These are phyloP conservation scores for Volvox reticuliferus DNA, from an alignment of 139 green algal genomes.

Conservation along the genomic window DNA sequence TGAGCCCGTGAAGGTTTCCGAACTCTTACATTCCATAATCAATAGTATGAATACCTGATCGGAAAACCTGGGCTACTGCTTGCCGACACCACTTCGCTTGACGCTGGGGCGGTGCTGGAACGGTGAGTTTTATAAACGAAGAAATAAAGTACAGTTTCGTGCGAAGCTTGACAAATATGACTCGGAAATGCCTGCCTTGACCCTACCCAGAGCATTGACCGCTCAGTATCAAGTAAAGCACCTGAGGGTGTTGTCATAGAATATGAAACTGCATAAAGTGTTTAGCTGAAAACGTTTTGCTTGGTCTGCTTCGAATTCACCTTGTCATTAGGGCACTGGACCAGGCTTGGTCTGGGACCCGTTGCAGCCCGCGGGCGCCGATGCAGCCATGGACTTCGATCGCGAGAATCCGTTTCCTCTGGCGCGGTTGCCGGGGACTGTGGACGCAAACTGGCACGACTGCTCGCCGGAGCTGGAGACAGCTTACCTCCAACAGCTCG, in stretches of 20 bases:
- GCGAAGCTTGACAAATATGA: no score
- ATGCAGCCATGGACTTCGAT: slow-evolving; percentile 41
- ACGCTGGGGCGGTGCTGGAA: not conserved
- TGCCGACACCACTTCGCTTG: slow-evolving; percentile 25
- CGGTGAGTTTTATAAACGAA: not conserved
- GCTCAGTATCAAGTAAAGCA: not conserved
- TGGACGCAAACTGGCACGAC: not conserved
- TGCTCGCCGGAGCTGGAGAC: slow-evolving; percentile 27
- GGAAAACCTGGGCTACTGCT: not conserved
- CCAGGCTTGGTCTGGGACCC: not conserved
- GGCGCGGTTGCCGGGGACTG: not conserved
- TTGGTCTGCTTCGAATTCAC: not conserved
- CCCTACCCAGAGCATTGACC: slow-evolving; percentile 14
- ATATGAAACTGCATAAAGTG: no score
- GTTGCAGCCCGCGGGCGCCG: not conserved
- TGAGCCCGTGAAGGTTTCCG: not conserved
- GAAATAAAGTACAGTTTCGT: no score
- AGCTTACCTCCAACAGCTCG: slow-evolving; percentile 54
- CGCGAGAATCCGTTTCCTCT: slow-evolving; percentile 40
- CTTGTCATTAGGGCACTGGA: slow-evolving; percentile 2
- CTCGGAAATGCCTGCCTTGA: not conserved
- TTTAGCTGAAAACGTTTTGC: not conserved
- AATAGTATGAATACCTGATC: not conserved
- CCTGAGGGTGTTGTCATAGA: no score
- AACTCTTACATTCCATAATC: not conserved